Evolutionary conservation across 2,329 filamentous ascomycete species (phyloP).

Genomic region (Fusarium sp.): DNA sequence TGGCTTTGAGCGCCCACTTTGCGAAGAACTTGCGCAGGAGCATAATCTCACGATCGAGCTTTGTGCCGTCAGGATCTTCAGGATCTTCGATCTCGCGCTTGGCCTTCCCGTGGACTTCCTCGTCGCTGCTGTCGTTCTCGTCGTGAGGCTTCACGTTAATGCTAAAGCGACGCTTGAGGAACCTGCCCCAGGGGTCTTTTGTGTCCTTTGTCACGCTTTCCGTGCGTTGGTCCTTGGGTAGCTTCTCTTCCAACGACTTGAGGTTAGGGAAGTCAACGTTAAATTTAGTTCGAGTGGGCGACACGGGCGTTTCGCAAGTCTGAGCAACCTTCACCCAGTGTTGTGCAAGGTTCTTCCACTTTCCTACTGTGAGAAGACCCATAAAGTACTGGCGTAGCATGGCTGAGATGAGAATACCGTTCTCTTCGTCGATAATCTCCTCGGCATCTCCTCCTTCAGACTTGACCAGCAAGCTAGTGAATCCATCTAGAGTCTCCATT

Average conservation of each 20-base stretch:
- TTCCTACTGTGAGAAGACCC: conserved; percentile 82
- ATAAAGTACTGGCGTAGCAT: conserved; percentile 94
- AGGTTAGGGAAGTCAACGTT: conserved; percentile 43
- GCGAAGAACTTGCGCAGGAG: conserved; percentile 77
- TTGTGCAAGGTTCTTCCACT: conserved; percentile 79
- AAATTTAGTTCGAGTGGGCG: conserved; percentile 48
- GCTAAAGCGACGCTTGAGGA: conserved; percentile 55
- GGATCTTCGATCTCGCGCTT: conserved; percentile 46
- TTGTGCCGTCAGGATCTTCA: conserved; percentile 56
- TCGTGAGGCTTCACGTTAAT: conserved; percentile 52
- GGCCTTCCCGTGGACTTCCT: conserved; percentile 47
- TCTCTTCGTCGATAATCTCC: conserved; percentile 87
- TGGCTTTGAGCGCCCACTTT: conserved; percentile 80
- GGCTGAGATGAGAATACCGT: conserved; percentile 86
- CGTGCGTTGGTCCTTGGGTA: conserved; percentile 40
- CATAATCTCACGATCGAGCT: conserved; percentile 68
- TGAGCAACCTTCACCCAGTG: conserved; percentile 78
- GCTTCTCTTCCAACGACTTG: conserved; percentile 39
- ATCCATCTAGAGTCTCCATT: conserved; percentile 72
- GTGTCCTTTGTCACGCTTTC: conserved; percentile 40
- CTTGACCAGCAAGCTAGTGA: conserved; percentile 78
- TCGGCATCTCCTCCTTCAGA: conserved; percentile 82
- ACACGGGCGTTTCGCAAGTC: conserved; percentile 66
- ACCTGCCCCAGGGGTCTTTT: conserved; percentile 54
- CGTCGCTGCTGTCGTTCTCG: conserved; percentile 59